Conservation (phyloP, 1,284 basidiomycete genomes). For the Tylopilus sp. region DNA sequence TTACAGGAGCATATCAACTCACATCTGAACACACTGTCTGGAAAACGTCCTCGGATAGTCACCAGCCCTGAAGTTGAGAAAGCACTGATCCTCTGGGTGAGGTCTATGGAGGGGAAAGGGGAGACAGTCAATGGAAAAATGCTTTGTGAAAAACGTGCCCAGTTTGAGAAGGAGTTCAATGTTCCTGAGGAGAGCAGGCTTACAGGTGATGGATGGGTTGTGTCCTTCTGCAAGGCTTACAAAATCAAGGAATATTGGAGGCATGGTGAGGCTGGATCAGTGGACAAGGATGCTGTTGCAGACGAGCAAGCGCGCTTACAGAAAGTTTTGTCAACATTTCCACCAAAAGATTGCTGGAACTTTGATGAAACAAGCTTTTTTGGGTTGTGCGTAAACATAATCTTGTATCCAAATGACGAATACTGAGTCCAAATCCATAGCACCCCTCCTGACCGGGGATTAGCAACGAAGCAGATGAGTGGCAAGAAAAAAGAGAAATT, state of each 20-base stretch:
- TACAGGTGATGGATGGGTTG: background rate
- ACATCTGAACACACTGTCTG: background rate
- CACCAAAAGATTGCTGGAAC: background rate
- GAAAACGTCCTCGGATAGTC: background rate
- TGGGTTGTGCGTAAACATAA: background rate
- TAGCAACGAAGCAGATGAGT: background rate
- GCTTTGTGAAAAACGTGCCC: background rate
- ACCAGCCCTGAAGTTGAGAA: background rate
- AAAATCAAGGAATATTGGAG: background rate
- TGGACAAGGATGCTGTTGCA: background rate
- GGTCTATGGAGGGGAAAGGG: background rate
- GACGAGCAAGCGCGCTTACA: background rate
- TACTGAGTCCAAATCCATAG: background rate
- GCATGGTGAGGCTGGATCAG: background rate
- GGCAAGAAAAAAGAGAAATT: background rate
- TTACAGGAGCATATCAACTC: background rate
- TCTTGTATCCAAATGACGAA: background rate
- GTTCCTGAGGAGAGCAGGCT: conserved; percentile 1
- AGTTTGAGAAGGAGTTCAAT: background rate
- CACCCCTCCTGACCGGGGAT: background rate
- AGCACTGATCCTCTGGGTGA: background rate
- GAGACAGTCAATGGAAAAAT: background rate
- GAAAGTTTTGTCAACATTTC: background rate
- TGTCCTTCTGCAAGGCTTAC: background rate
- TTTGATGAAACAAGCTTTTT: background rate